A percentile compares a stretch with the other conserved stretches of the same genome.
These are phyloP conservation scores for Exophiala oligosperma DNA, from an alignment of 2,329 filamentous ascomycete genomes.

Conservation along the genomic window DNA sequence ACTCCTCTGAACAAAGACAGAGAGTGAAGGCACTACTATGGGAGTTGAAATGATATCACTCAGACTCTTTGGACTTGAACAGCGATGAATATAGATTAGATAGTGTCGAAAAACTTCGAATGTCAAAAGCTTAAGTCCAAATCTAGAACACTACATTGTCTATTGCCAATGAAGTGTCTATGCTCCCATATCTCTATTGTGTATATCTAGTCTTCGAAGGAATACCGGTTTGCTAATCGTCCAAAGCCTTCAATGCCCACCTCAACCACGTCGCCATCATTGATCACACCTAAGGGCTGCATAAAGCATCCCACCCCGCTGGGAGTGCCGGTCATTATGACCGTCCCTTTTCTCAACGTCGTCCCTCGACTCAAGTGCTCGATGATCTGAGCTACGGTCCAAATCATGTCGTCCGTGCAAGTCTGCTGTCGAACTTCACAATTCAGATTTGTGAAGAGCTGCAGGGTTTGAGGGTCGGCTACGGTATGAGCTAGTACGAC, in stretches of 20 bases:
- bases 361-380: slow-evolving; percentile 36
- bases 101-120: no score
- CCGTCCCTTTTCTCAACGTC: slow-evolving; percentile 37
- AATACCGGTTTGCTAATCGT: no score
- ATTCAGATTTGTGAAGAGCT: slow-evolving; percentile 36
- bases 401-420: slow-evolving; percentile 40
- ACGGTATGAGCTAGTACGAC: slow-evolving; percentile 38
- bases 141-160: no score
- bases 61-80: no score
- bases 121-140: no score
- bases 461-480: slow-evolving; percentile 32
- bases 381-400: slow-evolving; percentile 36
- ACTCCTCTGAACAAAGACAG: no score
- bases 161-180: no score
- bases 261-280: slow-evolving; percentile 33
- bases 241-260: background rate
- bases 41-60: no score
- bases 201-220: no score
- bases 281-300: slow-evolving; percentile 38
- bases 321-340: slow-evolving; percentile 44
- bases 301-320: slow-evolving; percentile 41
- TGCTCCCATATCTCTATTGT: no score
- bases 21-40: no score
- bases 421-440: slow-evolving; percentile 38
- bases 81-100: no score